Evolutionary conservation across 192 early-diverging fungal species (phyloP).

Genomic region (Anaeromyces robustus): DNA sequence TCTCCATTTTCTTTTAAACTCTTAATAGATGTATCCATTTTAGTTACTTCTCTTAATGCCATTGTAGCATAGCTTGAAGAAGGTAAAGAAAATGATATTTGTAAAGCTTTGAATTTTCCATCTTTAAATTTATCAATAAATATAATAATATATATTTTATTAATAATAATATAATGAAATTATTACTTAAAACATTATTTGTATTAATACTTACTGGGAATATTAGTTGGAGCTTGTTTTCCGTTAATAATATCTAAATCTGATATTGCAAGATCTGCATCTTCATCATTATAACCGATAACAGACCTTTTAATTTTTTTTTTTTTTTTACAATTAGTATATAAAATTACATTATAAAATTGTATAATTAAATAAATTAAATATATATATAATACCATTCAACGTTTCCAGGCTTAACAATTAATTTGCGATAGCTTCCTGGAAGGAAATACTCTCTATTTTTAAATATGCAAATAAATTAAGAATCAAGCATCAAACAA

Average conservation of each 20-base stretch:
- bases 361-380: no score
- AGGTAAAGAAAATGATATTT: constrained; percentile 58
- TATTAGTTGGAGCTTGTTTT: neutral
- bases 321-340: neutral
- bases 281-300: neutral
- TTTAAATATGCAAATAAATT: no score
- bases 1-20: neutral
- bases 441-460: constrained; percentile 11
- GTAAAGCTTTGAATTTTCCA: constrained; percentile 55
- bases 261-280: neutral
- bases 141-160: neutral
- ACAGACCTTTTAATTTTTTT: neutral
- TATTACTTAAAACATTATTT: no score
- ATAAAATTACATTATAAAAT: no score
- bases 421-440: constrained; percentile 28
- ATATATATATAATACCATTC: constrained; percentile 22
- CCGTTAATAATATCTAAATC: neutral
- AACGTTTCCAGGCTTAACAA: constrained; percentile 44
- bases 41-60: constrained; percentile 80
- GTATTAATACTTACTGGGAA: neutral
- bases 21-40: constrained; percentile 37
- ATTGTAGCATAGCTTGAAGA: constrained; percentile 92
- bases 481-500: no score
- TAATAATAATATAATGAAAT: neutral
- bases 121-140: constrained; percentile 6